phyloP scores from a whole-genome alignment of 805 yeast genomes.

The Kregervanrija pseudodelftensis region DNA sequence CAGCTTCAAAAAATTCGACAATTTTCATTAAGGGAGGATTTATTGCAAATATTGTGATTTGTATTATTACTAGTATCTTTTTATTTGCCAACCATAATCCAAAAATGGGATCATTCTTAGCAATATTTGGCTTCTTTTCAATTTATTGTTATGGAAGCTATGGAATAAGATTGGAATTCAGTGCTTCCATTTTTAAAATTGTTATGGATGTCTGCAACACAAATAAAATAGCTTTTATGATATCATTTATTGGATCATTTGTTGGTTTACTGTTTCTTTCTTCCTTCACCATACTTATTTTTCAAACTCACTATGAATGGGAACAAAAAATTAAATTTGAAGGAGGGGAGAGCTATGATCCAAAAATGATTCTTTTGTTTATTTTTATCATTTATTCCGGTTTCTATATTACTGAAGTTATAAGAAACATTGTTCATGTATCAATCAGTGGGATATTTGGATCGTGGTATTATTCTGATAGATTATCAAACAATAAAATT shows the following conservation, averaged over 20 bases:
- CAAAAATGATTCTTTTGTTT: constrained; percentile 38
- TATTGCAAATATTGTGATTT: too few relatives aligned
- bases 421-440: constrained; percentile 70
- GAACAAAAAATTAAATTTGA: constrained; percentile 27
- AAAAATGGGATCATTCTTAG: constrained; percentile 26
- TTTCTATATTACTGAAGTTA: constrained; percentile 72
- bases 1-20: too few relatives aligned
- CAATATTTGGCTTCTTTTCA: constrained; percentile 21
- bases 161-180: constrained; percentile 19
- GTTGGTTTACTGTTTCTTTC: constrained; percentile 57
- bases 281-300: constrained; percentile 60
- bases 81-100: too few relatives aligned
- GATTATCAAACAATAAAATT: constrained; percentile 39
- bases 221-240: constrained; percentile 58
- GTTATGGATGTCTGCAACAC: constrained; percentile 67
- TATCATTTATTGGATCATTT: constrained; percentile 32
- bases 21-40: too few relatives aligned
- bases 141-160: constrained; percentile 14
- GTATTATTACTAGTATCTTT: too few relatives aligned
- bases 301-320: constrained; percentile 73
- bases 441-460: constrained; percentile 81
- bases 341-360: constrained; percentile 5
- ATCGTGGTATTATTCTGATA: constrained; percentile 70
- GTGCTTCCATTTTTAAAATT: constrained; percentile 17
- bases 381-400: constrained; percentile 78